Evolutionary conservation across 2,329 filamentous ascomycete genomes (phyloP), one percentile per base, ranked within the genome.

Genomic region (Albophoma yamanashiensis): DNA sequence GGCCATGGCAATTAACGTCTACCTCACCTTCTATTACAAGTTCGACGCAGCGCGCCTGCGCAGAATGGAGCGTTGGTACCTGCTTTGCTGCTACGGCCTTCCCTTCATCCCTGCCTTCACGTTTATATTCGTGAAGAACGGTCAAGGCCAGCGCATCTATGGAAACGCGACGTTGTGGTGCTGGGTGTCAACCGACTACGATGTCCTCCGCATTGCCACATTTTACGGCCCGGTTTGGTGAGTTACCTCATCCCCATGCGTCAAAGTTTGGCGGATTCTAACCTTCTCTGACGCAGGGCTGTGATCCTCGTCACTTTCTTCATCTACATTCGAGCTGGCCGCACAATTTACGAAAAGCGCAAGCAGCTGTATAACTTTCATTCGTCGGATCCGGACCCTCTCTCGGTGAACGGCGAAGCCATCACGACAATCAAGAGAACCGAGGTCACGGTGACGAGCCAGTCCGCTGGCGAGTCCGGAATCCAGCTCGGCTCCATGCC

Each of bases 1-100:
- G 61, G 85, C 88, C 58, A 94, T 95, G 90, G 89, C 90, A 1
- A 79, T 87, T 65, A 95, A 94, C 69, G 90, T 94, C 57, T 91
- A 91, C 70, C 74, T 93, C 17, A 92, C 89, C 0, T 91, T 94
- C 68, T 92, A 91, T 71, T 80, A 79, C 67, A 89, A 88, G 64
- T 92, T 86, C 65, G 84, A 88, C 61, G 83, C 86, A 1, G 73
- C 79, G 4, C 80, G 82, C 58, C 75, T 94, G 20, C 84, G 84
- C 12, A 78, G 73, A 50, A 80, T 93, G 69, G 91, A 94, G 69
- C 82, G 86, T 55, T 86, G 81, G 60, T 94, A 94, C 64, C 70
- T 91, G 1, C 40, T 86, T 1, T 69, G 78, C 60, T 91, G 89
- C 69, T 94, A 94, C 62, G 89, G 89, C 0, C 62, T 91, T 3